A percentile compares a stretch with the other conserved stretches of the same genome.
phyloP scores from a whole-genome alignment of 2,329 filamentous ascomycete genomes.

The Fusarium fracticaudum region DNA sequence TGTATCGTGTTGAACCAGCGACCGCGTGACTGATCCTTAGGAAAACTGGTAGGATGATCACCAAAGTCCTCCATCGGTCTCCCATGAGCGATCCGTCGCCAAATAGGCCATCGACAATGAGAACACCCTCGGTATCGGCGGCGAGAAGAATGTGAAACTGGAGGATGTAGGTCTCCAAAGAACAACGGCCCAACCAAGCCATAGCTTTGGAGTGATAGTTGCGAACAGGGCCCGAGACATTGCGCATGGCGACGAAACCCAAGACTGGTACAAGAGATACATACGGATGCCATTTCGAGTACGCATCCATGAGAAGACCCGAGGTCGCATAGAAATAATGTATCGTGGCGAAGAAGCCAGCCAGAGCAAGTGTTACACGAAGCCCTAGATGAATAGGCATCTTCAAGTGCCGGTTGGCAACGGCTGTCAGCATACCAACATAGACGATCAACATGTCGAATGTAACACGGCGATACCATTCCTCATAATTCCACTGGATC shows the following conservation, averaged over 20 bases:
- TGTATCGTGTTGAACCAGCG: slow-evolving; percentile 27
- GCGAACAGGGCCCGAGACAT: slow-evolving; percentile 39
- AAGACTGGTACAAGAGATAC: slow-evolving; percentile 64
- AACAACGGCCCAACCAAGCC: slow-evolving; percentile 63
- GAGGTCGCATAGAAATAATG: background rate
- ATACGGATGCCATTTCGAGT: slow-evolving; percentile 61
- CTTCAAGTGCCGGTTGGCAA: slow-evolving; percentile 35
- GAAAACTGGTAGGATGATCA: slow-evolving; percentile 39
- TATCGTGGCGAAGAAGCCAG: slow-evolving; percentile 40
- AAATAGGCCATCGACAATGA: slow-evolving; percentile 46
- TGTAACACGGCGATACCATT: slow-evolving; percentile 58
- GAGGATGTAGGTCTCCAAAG: slow-evolving; percentile 67
- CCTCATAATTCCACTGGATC: slow-evolving; percentile 56
- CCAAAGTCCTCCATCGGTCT: slow-evolving; percentile 42
- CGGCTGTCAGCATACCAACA: slow-evolving; percentile 59
- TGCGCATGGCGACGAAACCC: slow-evolving; percentile 61
- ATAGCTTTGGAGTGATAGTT: slow-evolving; percentile 49
- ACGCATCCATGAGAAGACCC: slow-evolving; percentile 37
- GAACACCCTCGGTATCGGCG: slow-evolving; percentile 62
- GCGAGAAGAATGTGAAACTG: slow-evolving; percentile 71
- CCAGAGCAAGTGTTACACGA: slow-evolving; percentile 37
- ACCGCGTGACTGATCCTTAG: slow-evolving; percentile 36
- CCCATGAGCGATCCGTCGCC: slow-evolving; percentile 33
- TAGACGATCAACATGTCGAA: slow-evolving; percentile 66
- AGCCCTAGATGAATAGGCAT: slow-evolving; percentile 4